phyloP scores from a whole-genome alignment of 768 basidiomycete species.

The Lyophyllum semitale region DNA sequence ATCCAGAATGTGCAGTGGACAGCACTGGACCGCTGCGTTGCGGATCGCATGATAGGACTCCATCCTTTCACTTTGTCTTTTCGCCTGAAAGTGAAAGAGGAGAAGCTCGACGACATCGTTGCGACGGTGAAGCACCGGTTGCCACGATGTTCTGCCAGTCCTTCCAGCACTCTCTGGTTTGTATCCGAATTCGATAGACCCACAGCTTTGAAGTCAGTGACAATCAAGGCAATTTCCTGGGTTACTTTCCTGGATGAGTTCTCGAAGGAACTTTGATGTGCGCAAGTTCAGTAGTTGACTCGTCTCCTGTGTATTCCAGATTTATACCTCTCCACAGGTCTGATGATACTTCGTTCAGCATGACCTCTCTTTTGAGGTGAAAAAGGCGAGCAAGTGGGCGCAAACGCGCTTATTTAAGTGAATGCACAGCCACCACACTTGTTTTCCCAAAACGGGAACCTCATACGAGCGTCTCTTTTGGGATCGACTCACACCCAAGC shows the following conservation, averaged over 20 bases:
- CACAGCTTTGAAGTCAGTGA: neutral
- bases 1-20: neutral
- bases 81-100: neutral
- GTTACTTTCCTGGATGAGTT: neutral
- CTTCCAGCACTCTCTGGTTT: neutral
- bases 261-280: too few relatives aligned
- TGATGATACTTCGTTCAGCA: too few relatives aligned
- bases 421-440: constrained; percentile 16
- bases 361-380: too few relatives aligned
- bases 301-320: too few relatives aligned
- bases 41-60: neutral
- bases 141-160: neutral
- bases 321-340: too few relatives aligned
- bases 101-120: neutral
- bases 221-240: neutral
- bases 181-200: neutral
- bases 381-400: too few relatives aligned
- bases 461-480: constrained; percentile 22
- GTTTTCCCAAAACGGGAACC: constrained; percentile 18
- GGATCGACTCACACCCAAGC: constrained; percentile 4
- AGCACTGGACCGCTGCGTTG: neutral
- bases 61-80: neutral
- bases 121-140: neutral
- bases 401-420: neutral
- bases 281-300: too few relatives aligned